Evolutionary conservation across 495 filamentous ascomycete species (phyloP).

Genomic region (Tuber brumale): DNA sequence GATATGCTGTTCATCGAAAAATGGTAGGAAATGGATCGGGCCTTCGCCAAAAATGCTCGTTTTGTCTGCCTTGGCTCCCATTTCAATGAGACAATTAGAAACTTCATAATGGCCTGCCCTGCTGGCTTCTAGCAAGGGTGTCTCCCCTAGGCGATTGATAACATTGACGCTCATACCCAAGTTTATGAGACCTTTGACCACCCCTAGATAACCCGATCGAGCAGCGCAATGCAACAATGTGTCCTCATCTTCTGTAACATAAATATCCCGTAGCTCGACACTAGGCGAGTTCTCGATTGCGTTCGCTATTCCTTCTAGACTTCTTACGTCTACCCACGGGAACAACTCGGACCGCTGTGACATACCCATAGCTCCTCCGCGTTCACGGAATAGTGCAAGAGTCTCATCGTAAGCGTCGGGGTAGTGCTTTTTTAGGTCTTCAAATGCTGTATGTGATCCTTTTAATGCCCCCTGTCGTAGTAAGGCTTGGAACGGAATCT

Average conservation of each 20-base stretch:
- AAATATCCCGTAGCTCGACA: neutral
- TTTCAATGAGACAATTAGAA: neutral
- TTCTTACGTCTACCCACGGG: neutral
- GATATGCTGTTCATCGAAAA: neutral
- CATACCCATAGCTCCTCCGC: neutral
- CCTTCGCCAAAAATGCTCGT: neutral
- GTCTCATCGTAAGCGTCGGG: neutral
- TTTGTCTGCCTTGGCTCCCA: neutral
- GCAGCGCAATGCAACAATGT: slow-evolving; percentile 7
- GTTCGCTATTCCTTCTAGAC: neutral
- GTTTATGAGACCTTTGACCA: slow-evolving; percentile 3
- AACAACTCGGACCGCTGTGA: neutral
- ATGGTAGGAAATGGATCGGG: neutral
- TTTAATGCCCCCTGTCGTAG: neutral
- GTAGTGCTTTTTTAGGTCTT: neutral
- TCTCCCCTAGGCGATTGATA: neutral
- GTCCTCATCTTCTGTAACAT: neutral
- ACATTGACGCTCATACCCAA: slow-evolving; percentile 5
- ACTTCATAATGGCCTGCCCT: neutral
- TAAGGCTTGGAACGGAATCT: neutral
- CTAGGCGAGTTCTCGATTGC: neutral
- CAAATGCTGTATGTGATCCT: neutral
- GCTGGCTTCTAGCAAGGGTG: slow-evolving; percentile 7
- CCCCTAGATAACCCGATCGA: neutral
- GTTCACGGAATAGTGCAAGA: neutral